Evolutionary conservation across 345 rosid species (phyloP), one percentile per base, ranked within the genome.

Genomic region (Populus simonii): DNA sequence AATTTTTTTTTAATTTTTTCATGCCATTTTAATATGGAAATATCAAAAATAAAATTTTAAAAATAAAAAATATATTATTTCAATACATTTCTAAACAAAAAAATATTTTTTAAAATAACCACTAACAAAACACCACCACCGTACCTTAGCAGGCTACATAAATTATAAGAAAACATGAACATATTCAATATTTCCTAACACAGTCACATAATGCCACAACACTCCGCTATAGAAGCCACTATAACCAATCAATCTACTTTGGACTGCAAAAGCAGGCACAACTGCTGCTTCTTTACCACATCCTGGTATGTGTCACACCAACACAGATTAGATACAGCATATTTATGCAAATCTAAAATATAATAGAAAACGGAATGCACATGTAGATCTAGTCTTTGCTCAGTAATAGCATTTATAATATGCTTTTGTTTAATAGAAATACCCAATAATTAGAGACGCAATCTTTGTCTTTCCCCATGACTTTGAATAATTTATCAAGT

Each of bases 171-270:
- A n/a, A n/a, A n/a, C n/a, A n/a, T n/a, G n/a, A n/a, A n/a, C n/a
- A n/a, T n/a, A 61, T 22, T 5, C 11, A 8, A 11, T 53, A 2
- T 6, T 5, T 53, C 71, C 53, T 23, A 62, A 33, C 77, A 35
- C 77, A 35, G 86, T 79, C 84, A 79, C 73, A 70, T n/a, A 57
- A 22, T 71, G 78, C 74, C 68, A 82, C 82, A 77, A 51, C 25
- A 75, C 70, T 69, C 79, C 82, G 39, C 29, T 15, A 6, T 53
- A 61, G 31, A 72, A 1, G 77, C 66, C 71, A 45, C 78, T 35
- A 36, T 43, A n/a, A 66, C 9, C 77, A 2, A 25, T 25, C 25
- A 25, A 22, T 66, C 47, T 57, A 62, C 66, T 29, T 70, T 61
- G 27, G 11, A 74, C 66, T 29, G 25, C 25, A 25, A 25, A 25